Base-by-base conservation (phyloP, 768 basidiomycete species). In the Macrolepiota dolichaula region DNA sequence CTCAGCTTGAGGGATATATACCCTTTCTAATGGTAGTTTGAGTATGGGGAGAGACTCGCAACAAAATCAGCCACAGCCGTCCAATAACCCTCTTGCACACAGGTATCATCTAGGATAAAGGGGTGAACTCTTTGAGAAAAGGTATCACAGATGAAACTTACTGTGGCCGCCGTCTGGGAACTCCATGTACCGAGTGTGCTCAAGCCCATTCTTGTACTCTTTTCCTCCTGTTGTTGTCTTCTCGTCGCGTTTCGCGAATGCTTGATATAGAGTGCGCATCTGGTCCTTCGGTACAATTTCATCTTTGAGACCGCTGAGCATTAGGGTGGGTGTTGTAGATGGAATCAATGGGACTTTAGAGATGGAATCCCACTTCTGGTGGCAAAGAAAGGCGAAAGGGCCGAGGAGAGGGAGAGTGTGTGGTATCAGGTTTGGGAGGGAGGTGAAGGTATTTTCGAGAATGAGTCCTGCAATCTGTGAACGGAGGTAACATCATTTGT, bases 401-500 rank as follows among this genome's bases (percentile, higher is more conserved):
- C 83, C 78, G 32, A 95, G 80, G 35, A 83, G 70, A 5, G 95
- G 95, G 36, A 97, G 76, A 15, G 89, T 84, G 62, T 85, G 77
- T 0, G 93, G 95, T n/a, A 97, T 85, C 15, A 96, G 83, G 54
- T 80, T 82, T 4, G 89, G 89, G 29, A 98, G 82, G 44, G 90
- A 93, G 36, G 89, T 85, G 72, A 97, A 97, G 0, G 96, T 96
- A 71, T 97, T 98, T 77, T 98, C 96, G 61, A 98, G 80, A 59
- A 98, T 83, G 15, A 97, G 79, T 0, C 88, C 95, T 17, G 77
- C 60, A 59, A 96, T 85, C 89, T 93, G 64, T n/a, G 15, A 19
- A 32, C 44, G 11, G 42, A 57, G 25, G 13, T 37, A 59, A 40
- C 57, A 58, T 35, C 42, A 42, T 11, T 3, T 52, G 5, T n/a